Evolutionary conservation across 805 yeast species (phyloP).

Genomic region (Zygosaccharomyces rouxii): DNA sequence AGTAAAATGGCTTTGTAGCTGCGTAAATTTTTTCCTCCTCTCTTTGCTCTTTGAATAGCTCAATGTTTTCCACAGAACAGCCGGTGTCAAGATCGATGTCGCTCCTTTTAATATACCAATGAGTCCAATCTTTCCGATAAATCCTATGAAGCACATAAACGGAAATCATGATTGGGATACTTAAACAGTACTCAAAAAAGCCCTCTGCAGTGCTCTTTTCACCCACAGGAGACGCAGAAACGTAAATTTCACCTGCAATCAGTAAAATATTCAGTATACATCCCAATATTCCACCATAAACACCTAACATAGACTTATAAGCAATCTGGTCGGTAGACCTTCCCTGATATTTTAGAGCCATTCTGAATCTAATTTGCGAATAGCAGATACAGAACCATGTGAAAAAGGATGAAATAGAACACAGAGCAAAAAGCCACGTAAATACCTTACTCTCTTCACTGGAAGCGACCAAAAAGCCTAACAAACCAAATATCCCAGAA

Average conservation of each 20-base stretch:
- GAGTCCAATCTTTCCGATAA: conserved; percentile 35
- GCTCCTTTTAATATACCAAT: conserved; percentile 37
- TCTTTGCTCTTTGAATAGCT: conserved; percentile 41
- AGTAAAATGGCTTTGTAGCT: conserved; percentile 33
- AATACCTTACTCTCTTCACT: conserved; percentile 54
- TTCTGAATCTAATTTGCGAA: conserved; percentile 64
- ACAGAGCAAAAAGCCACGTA: conserved; percentile 71
- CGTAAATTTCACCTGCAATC: conserved; percentile 67
- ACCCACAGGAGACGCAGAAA: conserved; percentile 60
- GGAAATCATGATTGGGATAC: conserved; percentile 43
- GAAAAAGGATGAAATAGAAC: conserved; percentile 72
- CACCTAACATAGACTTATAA: conserved; percentile 54
- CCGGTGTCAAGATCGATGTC: conserved; percentile 58
- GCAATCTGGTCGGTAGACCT: conserved; percentile 53
- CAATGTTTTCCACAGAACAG: conserved; percentile 46
- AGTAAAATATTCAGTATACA: conserved; percentile 47
- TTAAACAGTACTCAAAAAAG: conserved; percentile 51
- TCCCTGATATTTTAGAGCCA: conserved; percentile 51
- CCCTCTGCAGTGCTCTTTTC: conserved; percentile 34
- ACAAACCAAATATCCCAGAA: conserved; percentile 46
- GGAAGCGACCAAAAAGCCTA: conserved; percentile 62
- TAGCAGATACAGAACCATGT: conserved; percentile 75
- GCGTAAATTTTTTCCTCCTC: conserved; percentile 30
- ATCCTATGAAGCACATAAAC: conserved; percentile 45
- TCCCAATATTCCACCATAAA: conserved; percentile 55